Evolutionary conservation across 352 stramenopile species (phyloP), one percentile per base, ranked within the genome.

Genomic region (Blastocystis hominis): DNA sequence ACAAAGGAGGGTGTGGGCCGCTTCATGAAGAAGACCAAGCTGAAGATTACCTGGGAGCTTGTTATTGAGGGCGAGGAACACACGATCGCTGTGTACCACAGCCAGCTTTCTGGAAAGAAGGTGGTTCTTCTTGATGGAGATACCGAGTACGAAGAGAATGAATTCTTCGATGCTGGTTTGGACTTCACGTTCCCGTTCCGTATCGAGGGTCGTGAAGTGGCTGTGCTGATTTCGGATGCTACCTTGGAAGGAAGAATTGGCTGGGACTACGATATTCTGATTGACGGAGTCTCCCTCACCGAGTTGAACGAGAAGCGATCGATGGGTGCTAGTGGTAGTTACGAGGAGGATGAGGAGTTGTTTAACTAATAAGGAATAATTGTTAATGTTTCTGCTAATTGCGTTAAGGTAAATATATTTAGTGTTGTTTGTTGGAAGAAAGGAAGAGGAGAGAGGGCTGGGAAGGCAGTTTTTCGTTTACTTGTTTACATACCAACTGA

Each of bases 71-170:
- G 68, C 34, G 78, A 80, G 54, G 78, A 88, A 42, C 78, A 88
- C 20, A 88, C 78, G 15, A 80, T 88, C n/a, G 53, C 78, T 46
- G 72, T 88, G 38, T 88, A 88, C 40, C 78, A 88, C 79, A 88
- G 79, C 44, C 79, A 88, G 70, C 63, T 88, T 34, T 88, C 79
- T 79, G 79, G 79, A 66, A 88, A 88, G 79, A 88, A 88, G 70
- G 75, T 88, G 3, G 70, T 88, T 5, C 53, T 88, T 68, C 50
- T 88, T 30, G 78, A 88, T 86, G 79, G 79, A 79, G 79, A 88
- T 44, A 76, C 70, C 3, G 79, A 84, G 40, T 88, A 88, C 40
- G 79, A 88, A 24, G 79, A 88, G 69, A 34, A 44, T 20, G 79
- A 88, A 40, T 84, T 88, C 63, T 88, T 88, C 38, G 79, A 88